Conservation (phyloP, 345 rosid genomes). For the Laguncularia racemosa region DNA sequence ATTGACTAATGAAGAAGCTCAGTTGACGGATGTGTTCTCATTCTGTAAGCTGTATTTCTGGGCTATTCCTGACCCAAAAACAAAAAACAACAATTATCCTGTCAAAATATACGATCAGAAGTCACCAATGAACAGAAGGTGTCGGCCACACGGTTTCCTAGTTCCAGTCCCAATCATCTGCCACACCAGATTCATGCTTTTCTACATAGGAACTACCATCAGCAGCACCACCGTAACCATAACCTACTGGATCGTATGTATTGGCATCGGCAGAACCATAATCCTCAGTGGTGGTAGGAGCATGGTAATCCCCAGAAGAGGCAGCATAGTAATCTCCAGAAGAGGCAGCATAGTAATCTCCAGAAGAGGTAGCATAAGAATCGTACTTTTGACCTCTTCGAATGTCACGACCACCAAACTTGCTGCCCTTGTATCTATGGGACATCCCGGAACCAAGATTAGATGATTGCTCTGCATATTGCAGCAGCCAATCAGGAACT, state of each 20-base stretch:
- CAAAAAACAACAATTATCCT: no score
- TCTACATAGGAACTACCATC: neutral
- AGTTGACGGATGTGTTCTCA: no score
- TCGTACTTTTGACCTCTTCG: conserved; percentile 18
- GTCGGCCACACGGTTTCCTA: no score
- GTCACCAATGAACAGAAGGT: no score
- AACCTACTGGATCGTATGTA: neutral
- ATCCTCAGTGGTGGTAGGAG: neutral
- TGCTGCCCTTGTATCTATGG: conserved; percentile 10
- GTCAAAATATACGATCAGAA: no score
- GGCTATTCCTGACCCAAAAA: no score
- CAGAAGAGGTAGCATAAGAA: conserved; percentile 2
- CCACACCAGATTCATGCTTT: conserved; percentile 14
- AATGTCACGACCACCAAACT: conserved; percentile 41
- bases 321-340: no score
- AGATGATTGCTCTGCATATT: conserved; percentile 22
- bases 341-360: conserved; percentile 7
- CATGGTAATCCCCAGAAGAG: no score
- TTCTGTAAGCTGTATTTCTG: no score
- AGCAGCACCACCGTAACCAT: conserved; percentile 6
- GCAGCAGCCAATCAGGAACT: conserved; percentile 35
- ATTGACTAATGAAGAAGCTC: no score
- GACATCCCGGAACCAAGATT: conserved; percentile 7
- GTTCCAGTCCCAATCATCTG: conserved; percentile 37
- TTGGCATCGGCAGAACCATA: neutral